phyloP scores from a whole-genome alignment of 495 filamentous ascomycete genomes.

The Talaromyces thailandensis region DNA sequence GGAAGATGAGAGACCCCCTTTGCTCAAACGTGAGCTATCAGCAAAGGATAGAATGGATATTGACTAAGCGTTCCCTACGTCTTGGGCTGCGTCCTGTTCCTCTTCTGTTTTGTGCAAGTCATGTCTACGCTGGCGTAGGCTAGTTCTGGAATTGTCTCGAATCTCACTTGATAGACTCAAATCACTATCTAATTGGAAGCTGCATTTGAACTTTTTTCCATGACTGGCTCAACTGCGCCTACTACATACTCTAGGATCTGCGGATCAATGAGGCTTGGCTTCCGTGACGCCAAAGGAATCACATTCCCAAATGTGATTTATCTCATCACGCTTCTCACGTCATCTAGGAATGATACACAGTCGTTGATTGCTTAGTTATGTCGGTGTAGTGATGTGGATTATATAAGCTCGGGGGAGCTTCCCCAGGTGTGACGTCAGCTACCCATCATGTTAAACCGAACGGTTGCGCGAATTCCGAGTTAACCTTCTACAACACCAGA shows the following conservation, averaged over 20 bases:
- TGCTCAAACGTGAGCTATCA: slow-evolving; percentile 2
- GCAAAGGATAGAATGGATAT: slow-evolving; percentile 23
- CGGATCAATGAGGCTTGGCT: neutral
- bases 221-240: too few species aligned
- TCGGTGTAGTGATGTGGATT: neutral
- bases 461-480: neutral
- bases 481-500: neutral
- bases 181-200: neutral
- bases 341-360: neutral
- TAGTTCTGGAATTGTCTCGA: neutral
- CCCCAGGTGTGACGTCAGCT: slow-evolving; percentile 16
- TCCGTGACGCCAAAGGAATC: neutral
- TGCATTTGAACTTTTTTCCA: too few species aligned
- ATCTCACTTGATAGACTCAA: neutral
- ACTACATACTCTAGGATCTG: neutral
- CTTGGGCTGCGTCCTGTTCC: neutral
- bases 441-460: slow-evolving; percentile 10
- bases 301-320: neutral
- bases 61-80: slow-evolving; percentile 14
- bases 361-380: neutral
- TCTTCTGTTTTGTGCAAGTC: neutral
- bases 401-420: slow-evolving; percentile 2
- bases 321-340: neutral
- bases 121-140: neutral
- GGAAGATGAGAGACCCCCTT: neutral